These are phyloP conservation scores for Hawksworthiomyces lignivorus DNA, from an alignment of 2,329 filamentous ascomycete genomes.

Conservation along the genomic window DNA sequence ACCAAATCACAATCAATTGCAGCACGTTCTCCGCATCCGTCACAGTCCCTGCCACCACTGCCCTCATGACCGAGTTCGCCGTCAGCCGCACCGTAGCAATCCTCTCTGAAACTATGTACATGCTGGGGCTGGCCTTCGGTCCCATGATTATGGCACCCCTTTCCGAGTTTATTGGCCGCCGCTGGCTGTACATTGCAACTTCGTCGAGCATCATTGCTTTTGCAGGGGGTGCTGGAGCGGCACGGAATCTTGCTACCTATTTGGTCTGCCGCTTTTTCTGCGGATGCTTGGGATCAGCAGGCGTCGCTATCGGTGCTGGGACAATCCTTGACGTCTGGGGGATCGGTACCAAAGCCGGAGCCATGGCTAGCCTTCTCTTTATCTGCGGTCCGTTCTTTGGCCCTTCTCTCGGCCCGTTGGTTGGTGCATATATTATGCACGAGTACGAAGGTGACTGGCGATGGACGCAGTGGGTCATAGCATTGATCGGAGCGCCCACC, in stretches of 20 bases:
- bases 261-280: conserved; percentile 56
- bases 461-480: conserved; percentile 6
- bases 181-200: conserved; percentile 33
- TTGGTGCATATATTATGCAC: conserved; percentile 4
- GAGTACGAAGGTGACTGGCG: conserved; percentile 3
- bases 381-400: not conserved
- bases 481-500: not conserved
- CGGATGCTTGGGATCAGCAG: conserved; percentile 55
- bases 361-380: not conserved
- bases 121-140: conserved; percentile 54
- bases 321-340: conserved; percentile 53
- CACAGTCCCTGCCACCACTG: not conserved
- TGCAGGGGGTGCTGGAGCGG: conserved; percentile 42
- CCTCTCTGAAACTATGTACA: conserved; percentile 60
- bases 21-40: conserved; percentile 6
- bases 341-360: not conserved
- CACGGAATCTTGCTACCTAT: conserved; percentile 38
- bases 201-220: conserved; percentile 34
- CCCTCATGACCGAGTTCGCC: conserved; percentile 1
- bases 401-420: conserved; percentile 1
- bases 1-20: not conserved
- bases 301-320: conserved; percentile 62
- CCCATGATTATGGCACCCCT: conserved; percentile 51
- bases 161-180: conserved; percentile 50
- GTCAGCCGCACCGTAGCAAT: conserved; percentile 38